Evolutionary conservation across 2,329 filamentous ascomycete species (phyloP), one percentile per base, ranked within the genome.

Genomic region (Colletotrichum eleusines): DNA sequence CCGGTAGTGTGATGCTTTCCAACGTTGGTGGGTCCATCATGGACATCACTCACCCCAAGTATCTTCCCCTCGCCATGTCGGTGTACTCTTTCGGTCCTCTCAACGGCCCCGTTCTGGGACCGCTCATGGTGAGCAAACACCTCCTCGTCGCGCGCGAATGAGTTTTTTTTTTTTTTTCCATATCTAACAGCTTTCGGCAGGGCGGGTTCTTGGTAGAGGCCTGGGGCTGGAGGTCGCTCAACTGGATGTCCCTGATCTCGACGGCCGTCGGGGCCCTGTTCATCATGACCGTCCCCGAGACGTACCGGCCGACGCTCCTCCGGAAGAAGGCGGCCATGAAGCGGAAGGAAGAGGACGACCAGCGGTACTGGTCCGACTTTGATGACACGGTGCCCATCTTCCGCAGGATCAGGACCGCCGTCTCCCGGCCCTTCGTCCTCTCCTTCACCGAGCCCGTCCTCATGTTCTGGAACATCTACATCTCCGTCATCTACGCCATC

Each of bases 71-170:
- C n/a, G 89, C 88, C 0, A 89, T 91, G 73, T 87, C 84, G 0
- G 83, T 91, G 28, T 91, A 89, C 87, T 85, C 82, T 72, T 84
- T 91, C 53, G 89, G 89, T 0, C 89, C 89, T 0, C 85, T 91
- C 78, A 91, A 91, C 71, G 89, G 89, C 73, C 87, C 80, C 59
- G 82, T 73, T 72, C 76, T 74, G 1, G 57, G 66, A 26, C 63
- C 63, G 18, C 38, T 51, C 33, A 55, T 74, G 7, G 89, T 72
- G 40, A 67, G 67, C 11, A 35, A n/a, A n/a, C n/a, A n/a, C n/a
- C n/a, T n/a, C n/a, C n/a, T n/a, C n/a, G n/a, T n/a, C n/a, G n/a
- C n/a, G n/a, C n/a, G n/a, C n/a, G n/a, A n/a, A n/a, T n/a, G n/a
- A n/a, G n/a, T n/a, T n/a, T n/a, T n/a, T n/a, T n/a, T n/a, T n/a